Base-by-base conservation (phyloP, 2,329 filamentous ascomycete species). In the Fusarium hainanense region DNA sequence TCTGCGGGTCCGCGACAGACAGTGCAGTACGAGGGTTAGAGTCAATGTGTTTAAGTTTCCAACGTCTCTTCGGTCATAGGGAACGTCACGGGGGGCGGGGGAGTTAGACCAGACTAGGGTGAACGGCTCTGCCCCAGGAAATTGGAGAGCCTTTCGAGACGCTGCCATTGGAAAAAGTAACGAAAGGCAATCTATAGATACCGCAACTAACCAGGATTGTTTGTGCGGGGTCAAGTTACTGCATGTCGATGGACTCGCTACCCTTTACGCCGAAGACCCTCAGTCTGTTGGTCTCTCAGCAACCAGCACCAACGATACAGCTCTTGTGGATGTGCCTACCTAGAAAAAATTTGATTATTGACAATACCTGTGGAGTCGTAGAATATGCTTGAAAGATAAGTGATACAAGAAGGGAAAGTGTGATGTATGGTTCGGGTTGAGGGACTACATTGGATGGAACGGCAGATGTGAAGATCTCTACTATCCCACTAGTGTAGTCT, bases 1-100 rank as follows among this genome's bases (percentile, higher is more conserved):
- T 50, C 61, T 75, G 73, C 73, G 73, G 73, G 73, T 75, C 73
- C 73, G 73, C 73, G 70, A 65, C 54, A 58, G 58, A 54, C 41
- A 55, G 46, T 49, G 54, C 18, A 55, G 41, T 52, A 54, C 52
- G 41, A 65, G 46, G 50, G 40, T 42, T 49, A 16, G 16, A 18
- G 30, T 13, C 20, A 37, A 25, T 51, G 13, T 40, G 12, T 41
- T n/a, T 51, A 12, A n/a, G 10, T 50, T 65, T 44, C 27, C 25
- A 65, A 66, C 42, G 48, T 54, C 37, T 54, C 58, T 51, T 71
- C 73, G 73, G 73, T 62, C 69, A 58, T 63, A 71, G 66, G 69
- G 71, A 74, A 63, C 68, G 65, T 75, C 71, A 71, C 65, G 61
- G 67, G 69, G 57, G 49, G 43, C 52, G 51, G 37, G 49, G 40